A percentile compares a stretch with the other conserved stretches of the same genome.
Evolutionary conservation across 495 filamentous ascomycete species (phyloP).

Genomic region (Diplogelasinospora grovesii): DNA sequence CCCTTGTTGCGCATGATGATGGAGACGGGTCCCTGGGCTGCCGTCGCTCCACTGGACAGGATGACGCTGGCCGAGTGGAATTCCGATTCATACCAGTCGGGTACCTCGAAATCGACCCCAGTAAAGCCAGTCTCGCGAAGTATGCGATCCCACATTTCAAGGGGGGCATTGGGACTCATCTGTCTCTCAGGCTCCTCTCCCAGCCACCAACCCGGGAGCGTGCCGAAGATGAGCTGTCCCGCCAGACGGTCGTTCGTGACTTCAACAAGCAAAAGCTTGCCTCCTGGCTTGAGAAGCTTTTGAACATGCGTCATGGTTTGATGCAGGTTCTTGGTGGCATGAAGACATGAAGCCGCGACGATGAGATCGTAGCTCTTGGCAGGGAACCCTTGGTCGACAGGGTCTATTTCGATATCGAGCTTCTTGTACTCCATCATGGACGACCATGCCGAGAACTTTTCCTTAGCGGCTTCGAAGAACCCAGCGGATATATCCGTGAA

Average conservation of each 20-base stretch:
- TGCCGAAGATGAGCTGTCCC: conserved; percentile 28
- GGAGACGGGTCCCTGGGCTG: background rate
- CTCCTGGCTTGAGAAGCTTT: conserved; percentile 33
- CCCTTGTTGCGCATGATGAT: background rate
- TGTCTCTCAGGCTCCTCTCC: conserved; percentile 40
- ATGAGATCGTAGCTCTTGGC: conserved; percentile 44
- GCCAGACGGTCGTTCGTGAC: conserved; percentile 22
- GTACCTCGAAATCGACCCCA: conserved; percentile 32
- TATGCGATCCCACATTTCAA: conserved; percentile 30
- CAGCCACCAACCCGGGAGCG: conserved; percentile 45
- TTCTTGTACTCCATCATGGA: conserved; percentile 36
- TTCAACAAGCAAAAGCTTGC: conserved; percentile 32
- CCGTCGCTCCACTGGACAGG: conserved; percentile 1
- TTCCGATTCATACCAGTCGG: conserved; percentile 13
- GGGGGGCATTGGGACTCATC: conserved; percentile 28
- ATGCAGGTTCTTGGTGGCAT: conserved; percentile 31
- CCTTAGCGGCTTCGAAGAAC: conserved; percentile 42
- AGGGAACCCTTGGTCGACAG: conserved; percentile 41
- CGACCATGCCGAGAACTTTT: conserved; percentile 29
- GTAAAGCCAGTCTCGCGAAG: conserved; percentile 36
- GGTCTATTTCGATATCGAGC: conserved; percentile 45
- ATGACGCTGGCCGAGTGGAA: conserved; percentile 5
- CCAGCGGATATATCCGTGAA: conserved; percentile 45
- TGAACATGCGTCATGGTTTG: conserved; percentile 25
- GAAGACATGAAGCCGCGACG: conserved; percentile 43